Base-by-base conservation (phyloP, 257 asterid genomes). In the Cordia subcordata region DNA sequence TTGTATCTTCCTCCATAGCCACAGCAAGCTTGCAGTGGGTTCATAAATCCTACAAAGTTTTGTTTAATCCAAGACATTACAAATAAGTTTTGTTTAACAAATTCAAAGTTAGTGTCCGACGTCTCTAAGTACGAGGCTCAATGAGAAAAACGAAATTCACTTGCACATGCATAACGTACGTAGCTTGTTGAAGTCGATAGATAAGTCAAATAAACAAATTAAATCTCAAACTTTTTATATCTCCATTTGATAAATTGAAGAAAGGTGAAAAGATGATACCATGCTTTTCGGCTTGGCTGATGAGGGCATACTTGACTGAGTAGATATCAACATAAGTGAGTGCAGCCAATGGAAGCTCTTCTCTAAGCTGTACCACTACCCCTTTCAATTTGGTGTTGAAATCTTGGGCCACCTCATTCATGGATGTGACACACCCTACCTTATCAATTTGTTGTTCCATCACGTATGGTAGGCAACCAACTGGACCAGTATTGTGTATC, bases 1-100 rank as follows among this genome's bases (percentile, higher is more conserved):
- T 91, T 91, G 88, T 88, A 85, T 60, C 82, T 91, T 19, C 96
- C 98, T 72, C 98, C 96, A 58, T 88, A 95, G 23, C 98, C 96
- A 59, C 98, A 88, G 20, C 98, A 91, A 13, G 95, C 84, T 55
- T 55, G 70, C 32, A 91, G 44, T 13, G 98, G 95, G 54, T 80
- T 71, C 76, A 62, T 68, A 65, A 91, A 91, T 10, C 96, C 97
- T 90, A 75, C 23, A 51, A 57, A 42, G 6, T 3, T 42, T 42
- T 42, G 47, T 42, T 11, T 42, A 14, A 8, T 42, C 47, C 35
- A 27, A 27, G 35, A n/a, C n/a, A n/a, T n/a, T n/a, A n/a, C n/a
- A n/a, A n/a, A n/a, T n/a, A n/a, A n/a, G n/a, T n/a, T n/a, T n/a
- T n/a, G n/a, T n/a, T n/a, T n/a, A n/a, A n/a, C n/a, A n/a, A n/a